These are phyloP conservation scores for Clathrospora elynae DNA, from an alignment of 2,329 filamentous ascomycete species.

Conservation along the genomic window DNA sequence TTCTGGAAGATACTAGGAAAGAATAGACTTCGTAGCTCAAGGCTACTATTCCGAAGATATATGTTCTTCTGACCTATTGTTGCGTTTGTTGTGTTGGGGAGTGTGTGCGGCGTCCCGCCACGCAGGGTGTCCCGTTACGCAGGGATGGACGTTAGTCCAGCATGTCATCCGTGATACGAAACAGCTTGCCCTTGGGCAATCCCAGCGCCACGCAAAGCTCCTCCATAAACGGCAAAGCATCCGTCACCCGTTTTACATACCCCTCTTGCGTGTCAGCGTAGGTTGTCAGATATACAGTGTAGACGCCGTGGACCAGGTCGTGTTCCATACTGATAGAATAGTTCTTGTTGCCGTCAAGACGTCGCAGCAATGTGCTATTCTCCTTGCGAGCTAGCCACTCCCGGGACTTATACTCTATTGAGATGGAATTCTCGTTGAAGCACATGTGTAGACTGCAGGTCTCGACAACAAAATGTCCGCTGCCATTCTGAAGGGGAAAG, in stretches of 20 bases:
- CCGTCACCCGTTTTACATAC: neutral
- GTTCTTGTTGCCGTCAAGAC: neutral
- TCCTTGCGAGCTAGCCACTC: neutral
- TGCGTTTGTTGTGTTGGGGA: no score
- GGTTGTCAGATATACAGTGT: neutral
- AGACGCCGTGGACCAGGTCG: no score
- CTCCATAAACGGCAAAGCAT: neutral
- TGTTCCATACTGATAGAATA: neutral
- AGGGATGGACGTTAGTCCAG: no score
- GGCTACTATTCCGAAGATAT: neutral
- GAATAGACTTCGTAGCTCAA: neutral
- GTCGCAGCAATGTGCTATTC: neutral
- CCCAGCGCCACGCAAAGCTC: neutral
- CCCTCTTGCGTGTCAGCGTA: neutral
- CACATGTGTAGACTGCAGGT: neutral
- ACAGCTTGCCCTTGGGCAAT: neutral
- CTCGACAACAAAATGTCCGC: conserved; percentile 1
- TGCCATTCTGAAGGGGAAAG: neutral
- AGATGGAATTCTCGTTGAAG: neutral
- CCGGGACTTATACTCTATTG: neutral
- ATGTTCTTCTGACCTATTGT: neutral
- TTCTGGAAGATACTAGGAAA: neutral
- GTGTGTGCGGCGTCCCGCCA: no score
- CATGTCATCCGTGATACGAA: conserved; percentile 1
- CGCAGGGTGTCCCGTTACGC: no score